Conservation (phyloP, 2,329 filamentous ascomycete genomes). For the Fonsecaea monophora region DNA sequence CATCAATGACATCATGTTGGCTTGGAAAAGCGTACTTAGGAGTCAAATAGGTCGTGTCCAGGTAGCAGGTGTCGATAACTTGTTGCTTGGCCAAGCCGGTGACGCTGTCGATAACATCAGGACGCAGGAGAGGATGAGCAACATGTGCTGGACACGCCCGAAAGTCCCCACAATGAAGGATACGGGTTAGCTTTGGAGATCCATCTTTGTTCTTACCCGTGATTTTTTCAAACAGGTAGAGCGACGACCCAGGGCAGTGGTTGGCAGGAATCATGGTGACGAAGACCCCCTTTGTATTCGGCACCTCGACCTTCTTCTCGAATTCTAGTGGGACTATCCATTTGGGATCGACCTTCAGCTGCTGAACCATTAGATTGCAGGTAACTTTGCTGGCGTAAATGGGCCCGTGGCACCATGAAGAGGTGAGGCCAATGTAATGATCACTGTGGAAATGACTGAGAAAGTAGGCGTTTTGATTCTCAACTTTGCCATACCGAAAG, state of each 20-base stretch:
- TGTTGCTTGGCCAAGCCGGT: constrained; percentile 78
- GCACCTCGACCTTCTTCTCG: constrained; percentile 78
- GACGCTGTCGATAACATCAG: constrained; percentile 72
- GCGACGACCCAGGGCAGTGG: constrained; percentile 91
- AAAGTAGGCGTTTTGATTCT: constrained; percentile 93
- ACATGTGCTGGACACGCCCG: constrained; percentile 86
- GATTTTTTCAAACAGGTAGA: constrained; percentile 89
- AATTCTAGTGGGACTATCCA: constrained; percentile 88
- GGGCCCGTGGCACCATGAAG: constrained; percentile 87
- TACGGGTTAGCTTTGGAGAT: constrained; percentile 69
- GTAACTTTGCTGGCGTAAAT: constrained; percentile 97
- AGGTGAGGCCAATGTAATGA: constrained; percentile 90
- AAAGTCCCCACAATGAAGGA: constrained; percentile 96
- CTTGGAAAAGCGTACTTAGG: constrained; percentile 93
- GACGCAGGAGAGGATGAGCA: constrained; percentile 78
- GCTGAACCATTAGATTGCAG: constrained; percentile 83
- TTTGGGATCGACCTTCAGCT: constrained; percentile 82
- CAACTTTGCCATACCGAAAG: constrained; percentile 91
- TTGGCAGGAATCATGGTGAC: constrained; percentile 97
- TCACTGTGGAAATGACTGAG: constrained; percentile 98
- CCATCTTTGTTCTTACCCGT: constrained; percentile 64
- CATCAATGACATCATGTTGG: constrained; percentile 83
- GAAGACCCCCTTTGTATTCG: constrained; percentile 78
- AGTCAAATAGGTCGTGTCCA: constrained; percentile 96
- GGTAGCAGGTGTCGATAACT: constrained; percentile 91